Percentiles rank a stretch among this genome's conserved stretches.
These are phyloP conservation scores for Chlorencoelia australis DNA, from an alignment of 2,329 filamentous ascomycete genomes.

Conservation along the genomic window DNA sequence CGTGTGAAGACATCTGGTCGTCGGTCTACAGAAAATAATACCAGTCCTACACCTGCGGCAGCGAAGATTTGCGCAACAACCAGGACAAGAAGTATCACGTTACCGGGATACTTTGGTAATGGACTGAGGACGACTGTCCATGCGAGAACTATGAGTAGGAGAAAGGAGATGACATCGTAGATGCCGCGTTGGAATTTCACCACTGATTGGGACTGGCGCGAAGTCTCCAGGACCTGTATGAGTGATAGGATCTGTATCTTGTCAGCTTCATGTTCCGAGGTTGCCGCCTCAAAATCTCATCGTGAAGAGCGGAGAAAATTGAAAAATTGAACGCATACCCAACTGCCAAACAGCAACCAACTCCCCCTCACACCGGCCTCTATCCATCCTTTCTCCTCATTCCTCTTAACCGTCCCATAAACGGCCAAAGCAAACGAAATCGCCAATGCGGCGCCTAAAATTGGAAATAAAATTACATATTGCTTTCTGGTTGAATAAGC, in stretches of 20 bases:
- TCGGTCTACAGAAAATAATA: slow-evolving; percentile 39
- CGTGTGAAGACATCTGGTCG: slow-evolving; percentile 55
- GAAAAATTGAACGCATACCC: no score
- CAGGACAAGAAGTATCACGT: slow-evolving; percentile 3
- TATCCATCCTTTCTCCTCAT: slow-evolving; percentile 8
- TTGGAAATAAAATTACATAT: slow-evolving; percentile 41
- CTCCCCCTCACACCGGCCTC: slow-evolving; percentile 3
- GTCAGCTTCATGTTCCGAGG: slow-evolving; percentile 3
- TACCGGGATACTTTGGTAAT: not conserved
- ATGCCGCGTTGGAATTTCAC: slow-evolving; percentile 10
- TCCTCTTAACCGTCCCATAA: slow-evolving; percentile 34
- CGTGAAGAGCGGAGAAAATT: no score
- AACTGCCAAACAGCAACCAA: not conserved
- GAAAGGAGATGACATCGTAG: slow-evolving; percentile 10
- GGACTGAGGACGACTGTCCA: slow-evolving; percentile 4
- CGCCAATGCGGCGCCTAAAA: slow-evolving; percentile 40
- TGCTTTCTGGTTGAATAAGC: slow-evolving; percentile 50
- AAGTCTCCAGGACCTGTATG: slow-evolving; percentile 22
- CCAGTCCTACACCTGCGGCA: slow-evolving; percentile 4
- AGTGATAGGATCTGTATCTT: slow-evolving; percentile 36
- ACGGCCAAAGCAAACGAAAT: slow-evolving; percentile 46
- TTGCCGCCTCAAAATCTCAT: slow-evolving; percentile 24
- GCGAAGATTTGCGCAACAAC: slow-evolving; percentile 11
- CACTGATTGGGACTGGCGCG: slow-evolving; percentile 8
- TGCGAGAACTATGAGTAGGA: slow-evolving; percentile 10